phyloP scores from a whole-genome alignment of 2,329 filamentous ascomycete genomes.

The Colletotrichum somersetense region DNA sequence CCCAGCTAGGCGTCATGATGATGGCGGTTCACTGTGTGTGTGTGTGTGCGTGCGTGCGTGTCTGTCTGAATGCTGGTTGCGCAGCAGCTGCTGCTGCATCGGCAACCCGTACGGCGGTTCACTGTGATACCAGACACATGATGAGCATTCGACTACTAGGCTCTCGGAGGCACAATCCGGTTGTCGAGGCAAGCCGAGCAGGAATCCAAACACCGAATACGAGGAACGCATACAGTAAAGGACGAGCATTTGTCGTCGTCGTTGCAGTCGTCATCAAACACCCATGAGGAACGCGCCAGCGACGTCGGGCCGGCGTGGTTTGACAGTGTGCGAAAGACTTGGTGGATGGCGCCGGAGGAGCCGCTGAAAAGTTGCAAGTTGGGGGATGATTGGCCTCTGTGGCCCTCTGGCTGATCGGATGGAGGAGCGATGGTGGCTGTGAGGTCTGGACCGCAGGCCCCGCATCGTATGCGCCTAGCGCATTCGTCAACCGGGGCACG shows the following conservation, averaged over 20 bases:
- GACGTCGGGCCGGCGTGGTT: slow-evolving; percentile 18
- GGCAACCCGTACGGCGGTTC: not conserved
- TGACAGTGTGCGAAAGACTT: not conserved
- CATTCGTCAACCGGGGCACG: not conserved
- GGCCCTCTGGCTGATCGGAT: not conserved
- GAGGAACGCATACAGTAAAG: slow-evolving; percentile 2
- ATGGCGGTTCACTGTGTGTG: not conserved
- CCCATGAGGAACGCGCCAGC: not conserved
- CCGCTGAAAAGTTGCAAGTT: not conserved
- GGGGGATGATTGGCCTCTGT: slow-evolving; percentile 21
- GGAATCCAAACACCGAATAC: not conserved
- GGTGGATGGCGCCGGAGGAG: slow-evolving; percentile 11
- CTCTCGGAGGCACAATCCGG: not conserved
- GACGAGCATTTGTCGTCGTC: not conserved
- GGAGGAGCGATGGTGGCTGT: slow-evolving; percentile 22
- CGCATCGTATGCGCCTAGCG: no score
- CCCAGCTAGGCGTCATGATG: not conserved
- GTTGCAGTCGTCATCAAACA: slow-evolving; percentile 14
- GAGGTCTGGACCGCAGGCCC: slow-evolving; percentile 25
- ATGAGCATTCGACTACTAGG: not conserved
- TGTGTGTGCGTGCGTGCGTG: not conserved
- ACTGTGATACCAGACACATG: not conserved
- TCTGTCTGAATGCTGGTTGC: not conserved
- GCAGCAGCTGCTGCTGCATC: slow-evolving; percentile 3
- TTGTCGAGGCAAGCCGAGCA: not conserved